Base-by-base conservation (phyloP, 1,284 basidiomycete genomes). In the Amylostereum chailletii region DNA sequence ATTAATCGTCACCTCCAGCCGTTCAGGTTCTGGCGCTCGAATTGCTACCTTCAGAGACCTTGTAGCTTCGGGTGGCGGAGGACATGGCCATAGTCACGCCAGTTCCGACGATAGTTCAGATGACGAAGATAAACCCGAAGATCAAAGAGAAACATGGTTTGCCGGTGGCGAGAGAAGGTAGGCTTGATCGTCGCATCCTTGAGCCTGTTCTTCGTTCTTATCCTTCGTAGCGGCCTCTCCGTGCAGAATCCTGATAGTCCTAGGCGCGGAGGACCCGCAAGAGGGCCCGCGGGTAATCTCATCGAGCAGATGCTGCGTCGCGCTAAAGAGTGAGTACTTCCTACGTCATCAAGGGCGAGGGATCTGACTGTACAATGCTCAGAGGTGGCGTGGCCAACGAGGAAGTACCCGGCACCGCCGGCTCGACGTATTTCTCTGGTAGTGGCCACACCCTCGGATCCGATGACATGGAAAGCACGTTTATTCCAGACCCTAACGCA, bases 111-210 rank as follows among this genome's bases (percentile, higher is more conserved):
- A 51, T 55, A 67, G 51, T 54, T 70, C 59, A 59, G 70, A 51
- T 59, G 65, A 73, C 46, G 74, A 75, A 3, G 77, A 82, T 41
- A 76, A 78, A 67, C 11, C 59, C 58, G n/a, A 53, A 55, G 10
- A 62, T 67, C 38, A 70, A 73, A 44, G 71, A 71, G 77, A 86
- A 56, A 83, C 72, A 57, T 90, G 80, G 76, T 92, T 88, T 64
- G 83, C 92, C 2, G 93, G 92, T 34, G 92, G 93, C 1, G 91
- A 94, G 63, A 72, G 86, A 58, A 92, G 89, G 90, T 89, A 46
- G 39, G 71, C 55, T 2, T 26, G 29, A 19, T n/a, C 5, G 10
- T 8, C 9, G 3, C 46, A 10, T 32, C 19, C 38, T 33, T 19
- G 6, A 37, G 29, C 26, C 2, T 27, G 32, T 19, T 38, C n/a